Evolutionary conservation across 768 basidiomycete species (phyloP).

Genomic region (Gelatoporia subvermispora): DNA sequence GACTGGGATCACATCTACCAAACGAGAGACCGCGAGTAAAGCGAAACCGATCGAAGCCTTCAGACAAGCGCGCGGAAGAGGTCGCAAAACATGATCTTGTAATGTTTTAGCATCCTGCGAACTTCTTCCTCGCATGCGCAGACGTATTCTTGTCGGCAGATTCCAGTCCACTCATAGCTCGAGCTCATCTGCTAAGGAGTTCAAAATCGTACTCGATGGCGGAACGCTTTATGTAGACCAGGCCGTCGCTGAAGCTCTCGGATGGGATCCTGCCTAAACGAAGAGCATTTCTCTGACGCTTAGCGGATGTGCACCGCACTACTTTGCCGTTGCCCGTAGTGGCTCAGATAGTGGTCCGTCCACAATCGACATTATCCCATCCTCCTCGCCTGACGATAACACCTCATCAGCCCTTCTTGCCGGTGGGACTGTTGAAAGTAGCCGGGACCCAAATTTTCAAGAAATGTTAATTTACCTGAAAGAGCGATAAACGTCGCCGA

Average conservation of each 20-base stretch:
- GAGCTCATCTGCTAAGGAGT: conserved; percentile 9
- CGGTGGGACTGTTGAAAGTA: conserved; percentile 9
- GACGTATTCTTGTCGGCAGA: not conserved
- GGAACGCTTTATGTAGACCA: conserved; percentile 17
- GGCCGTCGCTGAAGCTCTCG: conserved; percentile 15
- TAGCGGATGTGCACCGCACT: conserved; percentile 15
- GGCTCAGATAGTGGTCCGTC: conserved; percentile 16
- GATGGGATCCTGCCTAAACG: conserved; percentile 9
- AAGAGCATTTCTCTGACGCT: conserved; percentile 11
- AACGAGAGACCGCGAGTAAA: too few species aligned
- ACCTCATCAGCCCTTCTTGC: conserved; percentile 9
- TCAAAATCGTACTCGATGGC: conserved; percentile 19
- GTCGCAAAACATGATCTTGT: too few species aligned
- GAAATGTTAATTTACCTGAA: conserved; percentile 11
- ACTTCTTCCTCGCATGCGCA: conserved; percentile 1
- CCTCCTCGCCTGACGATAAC: not conserved
- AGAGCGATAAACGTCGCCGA: too few species aligned
- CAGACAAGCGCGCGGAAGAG: too few species aligned
- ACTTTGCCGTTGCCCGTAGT: conserved; percentile 15
- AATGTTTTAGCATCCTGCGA: too few species aligned
- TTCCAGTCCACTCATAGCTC: conserved; percentile 5
- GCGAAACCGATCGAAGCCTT: too few species aligned
- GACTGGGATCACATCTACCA: too few species aligned
- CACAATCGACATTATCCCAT: not conserved
- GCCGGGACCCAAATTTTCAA: conserved; percentile 6